Evolutionary conservation across 1,139 yeast species (phyloP).

Genomic region (Suhomyces anneliseae): DNA sequence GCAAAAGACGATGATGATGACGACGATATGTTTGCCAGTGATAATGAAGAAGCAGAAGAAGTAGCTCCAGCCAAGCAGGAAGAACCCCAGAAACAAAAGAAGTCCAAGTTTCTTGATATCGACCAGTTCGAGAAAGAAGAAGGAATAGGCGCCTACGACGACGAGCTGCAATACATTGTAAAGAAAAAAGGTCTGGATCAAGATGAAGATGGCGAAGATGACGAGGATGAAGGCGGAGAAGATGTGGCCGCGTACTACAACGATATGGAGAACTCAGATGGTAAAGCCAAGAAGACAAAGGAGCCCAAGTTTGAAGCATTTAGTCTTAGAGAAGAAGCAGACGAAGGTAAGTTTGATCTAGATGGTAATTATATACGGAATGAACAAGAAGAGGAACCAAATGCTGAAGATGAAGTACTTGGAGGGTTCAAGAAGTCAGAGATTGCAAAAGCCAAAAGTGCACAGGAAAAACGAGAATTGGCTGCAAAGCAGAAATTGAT

Average conservation of each 20-base stretch:
- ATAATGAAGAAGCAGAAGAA: constrained; percentile 8
- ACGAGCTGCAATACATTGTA: constrained; percentile 8
- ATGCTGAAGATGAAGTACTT: constrained; percentile 49
- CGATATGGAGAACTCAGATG: constrained; percentile 7
- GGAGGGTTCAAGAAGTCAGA: constrained; percentile 44
- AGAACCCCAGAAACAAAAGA: not conserved
- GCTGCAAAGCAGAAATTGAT: constrained; percentile 4
- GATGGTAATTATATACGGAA: constrained; percentile 60
- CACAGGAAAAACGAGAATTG: constrained; percentile 32
- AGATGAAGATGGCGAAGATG: constrained; percentile 8
- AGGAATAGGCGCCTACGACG: constrained; percentile 15
- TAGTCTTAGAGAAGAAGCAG: constrained; percentile 54
- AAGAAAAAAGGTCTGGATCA: constrained; percentile 6
- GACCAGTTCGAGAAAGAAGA: constrained; percentile 24
- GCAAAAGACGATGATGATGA: constrained; percentile 16
- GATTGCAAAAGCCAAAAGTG: constrained; percentile 46
- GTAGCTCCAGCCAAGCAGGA: not conserved
- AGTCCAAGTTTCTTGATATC: constrained; percentile 33
- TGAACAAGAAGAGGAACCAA: constrained; percentile 30
- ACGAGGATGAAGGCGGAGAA: constrained; percentile 2
- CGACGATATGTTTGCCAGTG: constrained; percentile 43
- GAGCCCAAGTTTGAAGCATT: constrained; percentile 51
- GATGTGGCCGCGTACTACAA: constrained; percentile 8
- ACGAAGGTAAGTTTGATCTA: constrained; percentile 61
- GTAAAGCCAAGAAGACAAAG: constrained; percentile 1